These are phyloP conservation scores for Penicillium sclerotigenum DNA, from an alignment of 2,329 filamentous ascomycete genomes.

Conservation along the genomic window DNA sequence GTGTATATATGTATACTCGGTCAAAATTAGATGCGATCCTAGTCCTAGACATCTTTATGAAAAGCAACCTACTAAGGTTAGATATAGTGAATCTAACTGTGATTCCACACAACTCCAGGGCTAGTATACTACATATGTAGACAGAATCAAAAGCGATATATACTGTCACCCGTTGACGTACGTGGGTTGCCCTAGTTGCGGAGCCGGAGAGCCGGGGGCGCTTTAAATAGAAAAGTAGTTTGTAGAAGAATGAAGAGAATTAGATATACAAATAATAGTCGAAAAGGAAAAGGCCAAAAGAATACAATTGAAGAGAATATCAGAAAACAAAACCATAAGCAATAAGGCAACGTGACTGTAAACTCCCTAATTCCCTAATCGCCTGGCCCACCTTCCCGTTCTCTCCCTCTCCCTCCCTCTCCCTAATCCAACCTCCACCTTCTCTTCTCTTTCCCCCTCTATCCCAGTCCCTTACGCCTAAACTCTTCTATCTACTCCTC, in stretches of 20 bases:
- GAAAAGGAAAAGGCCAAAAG: not conserved
- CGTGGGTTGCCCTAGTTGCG: conserved; percentile 23
- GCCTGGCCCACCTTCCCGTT: conserved; percentile 24
- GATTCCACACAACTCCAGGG: not conserved
- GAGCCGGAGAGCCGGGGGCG: no score
- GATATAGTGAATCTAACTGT: not conserved
- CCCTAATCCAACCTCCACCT: conserved; percentile 18
- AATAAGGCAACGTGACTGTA: conserved; percentile 26
- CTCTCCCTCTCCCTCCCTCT: conserved; percentile 13
- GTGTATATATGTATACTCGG: not conserved
- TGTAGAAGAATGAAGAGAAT: not conserved
- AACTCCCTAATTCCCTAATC: conserved; percentile 28
- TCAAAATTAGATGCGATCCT: not conserved
- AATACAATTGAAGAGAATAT: not conserved
- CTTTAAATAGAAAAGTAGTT: not conserved
- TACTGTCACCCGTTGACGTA: conserved; percentile 4
- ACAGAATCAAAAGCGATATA: not conserved
- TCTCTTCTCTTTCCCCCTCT: not conserved
- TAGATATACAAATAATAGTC: not conserved
- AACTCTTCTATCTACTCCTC: not conserved
- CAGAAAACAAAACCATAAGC: not conserved
- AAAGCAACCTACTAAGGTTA: no score
- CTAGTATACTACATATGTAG: not conserved
- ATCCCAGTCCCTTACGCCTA: not conserved
- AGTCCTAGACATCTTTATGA: not conserved